Percentiles rank a stretch among this genome's conserved stretches.
Conservation (phyloP, 83 land plant species). For the Diphasiastrum complanatum region DNA sequence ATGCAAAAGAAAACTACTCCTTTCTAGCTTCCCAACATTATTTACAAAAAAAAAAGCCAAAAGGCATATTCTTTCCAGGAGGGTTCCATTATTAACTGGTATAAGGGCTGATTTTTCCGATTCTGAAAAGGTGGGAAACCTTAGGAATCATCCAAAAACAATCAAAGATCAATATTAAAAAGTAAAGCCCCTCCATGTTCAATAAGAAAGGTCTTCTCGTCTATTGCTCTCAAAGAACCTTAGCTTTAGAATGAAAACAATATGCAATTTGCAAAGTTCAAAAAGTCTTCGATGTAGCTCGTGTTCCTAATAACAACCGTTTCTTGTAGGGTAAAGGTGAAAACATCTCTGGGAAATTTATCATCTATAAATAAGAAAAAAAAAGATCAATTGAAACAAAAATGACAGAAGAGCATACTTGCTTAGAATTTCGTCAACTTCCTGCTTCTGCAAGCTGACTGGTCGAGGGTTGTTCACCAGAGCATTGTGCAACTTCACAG, state of each 20-base stretch:
- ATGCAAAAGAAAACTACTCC: too few species aligned
- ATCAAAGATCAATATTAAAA: not conserved
- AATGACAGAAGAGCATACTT: slow-evolving; percentile 32
- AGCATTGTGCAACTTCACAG: slow-evolving; percentile 59
- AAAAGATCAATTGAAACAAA: not conserved
- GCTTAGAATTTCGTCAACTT: slow-evolving; percentile 53
- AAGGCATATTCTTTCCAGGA: too few species aligned
- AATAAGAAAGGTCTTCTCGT: not conserved
- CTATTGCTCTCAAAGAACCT: too few species aligned
- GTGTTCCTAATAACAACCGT: too few species aligned
- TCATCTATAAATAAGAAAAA: not conserved
- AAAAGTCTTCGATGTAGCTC: too few species aligned
- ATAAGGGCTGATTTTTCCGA: too few species aligned
- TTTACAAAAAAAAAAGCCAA: too few species aligned
- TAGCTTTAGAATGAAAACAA: slow-evolving; percentile 36
- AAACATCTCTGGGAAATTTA: not conserved
- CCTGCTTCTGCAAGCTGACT: slow-evolving; percentile 37
- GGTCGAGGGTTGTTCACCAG: slow-evolving; percentile 65
- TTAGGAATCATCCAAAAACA: not conserved
- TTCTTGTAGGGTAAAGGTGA: too few species aligned
- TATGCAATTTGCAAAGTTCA: too few species aligned
- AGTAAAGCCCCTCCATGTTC: not conserved
- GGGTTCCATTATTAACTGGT: too few species aligned
- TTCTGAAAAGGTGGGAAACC: too few species aligned
- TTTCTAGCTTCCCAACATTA: too few species aligned